Conservation (phyloP, 2,329 filamentous ascomycete species). For the Neonectria faginata region DNA sequence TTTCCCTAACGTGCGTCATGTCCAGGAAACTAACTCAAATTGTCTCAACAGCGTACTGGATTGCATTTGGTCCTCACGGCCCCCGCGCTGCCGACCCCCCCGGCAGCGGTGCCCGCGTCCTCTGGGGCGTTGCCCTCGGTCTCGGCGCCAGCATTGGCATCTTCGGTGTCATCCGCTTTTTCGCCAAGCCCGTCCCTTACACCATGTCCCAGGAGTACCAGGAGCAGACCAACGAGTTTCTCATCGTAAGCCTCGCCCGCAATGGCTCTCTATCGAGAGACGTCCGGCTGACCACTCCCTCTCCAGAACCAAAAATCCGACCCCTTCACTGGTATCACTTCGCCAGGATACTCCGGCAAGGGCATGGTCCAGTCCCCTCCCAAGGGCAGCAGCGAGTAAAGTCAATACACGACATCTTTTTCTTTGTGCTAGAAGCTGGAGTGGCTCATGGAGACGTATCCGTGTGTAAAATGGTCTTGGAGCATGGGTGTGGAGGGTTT, state of each 20-base stretch:
- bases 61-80: conserved; percentile 96
- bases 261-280: not conserved
- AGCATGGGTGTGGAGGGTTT: conserved; percentile 47
- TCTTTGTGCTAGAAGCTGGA: conserved; percentile 52
- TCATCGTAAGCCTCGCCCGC: conserved; percentile 72
- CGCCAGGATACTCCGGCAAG: conserved; percentile 81
- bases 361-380: conserved; percentile 81
- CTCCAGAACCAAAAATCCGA: conserved; percentile 85
- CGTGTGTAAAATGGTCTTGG: conserved; percentile 52
- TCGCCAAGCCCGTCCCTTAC: conserved; percentile 78
- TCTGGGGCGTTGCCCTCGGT: conserved; percentile 77
- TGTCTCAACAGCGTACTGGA: conserved; percentile 87
- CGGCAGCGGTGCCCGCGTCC: conserved; percentile 84
- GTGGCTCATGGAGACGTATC: conserved; percentile 48
- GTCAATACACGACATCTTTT: conserved; percentile 45
- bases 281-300: conserved; percentile 29
- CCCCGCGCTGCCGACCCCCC: conserved; percentile 86
- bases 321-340: conserved; percentile 85
- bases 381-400: conserved; percentile 58
- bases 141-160: conserved; percentile 74
- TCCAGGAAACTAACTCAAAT: conserved; percentile 53
- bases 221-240: conserved; percentile 92
- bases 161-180: conserved; percentile 78
- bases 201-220: conserved; percentile 99
- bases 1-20: conserved; percentile 28